Percentiles rank a stretch among this genome's conserved stretches.
Evolutionary conservation across 441 rosid genomes (phyloP).

Genomic region (Pelargonium citronellum): DNA sequence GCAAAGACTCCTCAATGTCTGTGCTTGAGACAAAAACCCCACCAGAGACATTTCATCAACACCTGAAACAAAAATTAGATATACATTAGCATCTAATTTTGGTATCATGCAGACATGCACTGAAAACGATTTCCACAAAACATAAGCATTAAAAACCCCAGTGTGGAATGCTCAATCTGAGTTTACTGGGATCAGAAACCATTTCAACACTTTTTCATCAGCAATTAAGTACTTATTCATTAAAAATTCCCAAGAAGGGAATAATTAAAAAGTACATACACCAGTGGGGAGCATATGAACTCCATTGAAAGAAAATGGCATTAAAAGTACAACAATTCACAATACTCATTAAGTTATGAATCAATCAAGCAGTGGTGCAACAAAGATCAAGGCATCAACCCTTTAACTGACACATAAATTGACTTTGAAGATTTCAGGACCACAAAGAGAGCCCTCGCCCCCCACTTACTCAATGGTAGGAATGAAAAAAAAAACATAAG

Average conservation of each 20-base stretch:
- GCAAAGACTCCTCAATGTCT: conserved; percentile 53
- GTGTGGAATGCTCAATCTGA: background rate
- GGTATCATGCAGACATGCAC: background rate
- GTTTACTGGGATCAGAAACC: background rate
- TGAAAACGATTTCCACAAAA: background rate
- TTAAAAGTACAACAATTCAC: background rate
- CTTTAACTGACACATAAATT: no score
- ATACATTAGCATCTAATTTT: background rate
- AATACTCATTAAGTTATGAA: background rate
- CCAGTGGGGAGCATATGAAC: no score
- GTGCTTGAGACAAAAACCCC: conserved; percentile 45
- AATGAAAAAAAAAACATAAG: background rate
- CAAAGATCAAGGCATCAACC: background rate
- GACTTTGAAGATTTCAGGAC: no score
- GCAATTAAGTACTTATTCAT: no score
- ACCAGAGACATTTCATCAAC: conserved; percentile 40
- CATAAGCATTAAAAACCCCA: background rate
- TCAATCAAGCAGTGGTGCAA: background rate
- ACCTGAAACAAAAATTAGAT: conserved; percentile 33
- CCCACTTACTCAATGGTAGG: no score
- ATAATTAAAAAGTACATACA: no score
- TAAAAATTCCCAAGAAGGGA: no score
- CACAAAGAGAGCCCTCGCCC: no score
- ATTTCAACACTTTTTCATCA: background rate
- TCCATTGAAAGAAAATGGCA: no score